Percentiles rank a stretch among this genome's conserved stretches.
phyloP scores from a whole-genome alignment of 2,329 filamentous ascomycete species.

The Botryotinia globosa region DNA sequence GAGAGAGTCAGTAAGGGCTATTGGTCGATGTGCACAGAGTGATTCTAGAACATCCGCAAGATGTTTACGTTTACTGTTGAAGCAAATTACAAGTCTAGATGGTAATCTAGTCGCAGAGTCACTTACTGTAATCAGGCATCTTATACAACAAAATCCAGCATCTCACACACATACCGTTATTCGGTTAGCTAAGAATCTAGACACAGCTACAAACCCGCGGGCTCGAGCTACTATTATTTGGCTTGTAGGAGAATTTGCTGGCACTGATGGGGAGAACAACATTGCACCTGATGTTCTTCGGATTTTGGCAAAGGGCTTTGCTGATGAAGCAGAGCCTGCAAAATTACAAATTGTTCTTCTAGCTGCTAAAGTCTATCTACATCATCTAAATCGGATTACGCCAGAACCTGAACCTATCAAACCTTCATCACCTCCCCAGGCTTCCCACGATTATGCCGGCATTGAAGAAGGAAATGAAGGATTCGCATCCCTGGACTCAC shows the following conservation, averaged over 20 bases:
- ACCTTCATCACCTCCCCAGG: slow-evolving; percentile 23
- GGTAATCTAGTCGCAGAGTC: slow-evolving; percentile 87
- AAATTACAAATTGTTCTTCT: slow-evolving; percentile 90
- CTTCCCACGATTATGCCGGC: slow-evolving; percentile 33
- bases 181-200: slow-evolving; percentile 84
- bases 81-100: slow-evolving; percentile 85
- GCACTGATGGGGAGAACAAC: slow-evolving; percentile 75
- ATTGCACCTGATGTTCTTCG: slow-evolving; percentile 90
- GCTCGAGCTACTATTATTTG: slow-evolving; percentile 94
- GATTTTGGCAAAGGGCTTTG: slow-evolving; percentile 81
- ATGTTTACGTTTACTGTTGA: slow-evolving; percentile 78
- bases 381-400: slow-evolving; percentile 70
- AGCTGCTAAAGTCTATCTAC: slow-evolving; percentile 94
- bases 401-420: slow-evolving; percentile 41
- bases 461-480: slow-evolving; percentile 31
- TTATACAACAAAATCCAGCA: slow-evolving; percentile 86
- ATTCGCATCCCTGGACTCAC: slow-evolving; percentile 30
- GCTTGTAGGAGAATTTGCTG: slow-evolving; percentile 93
- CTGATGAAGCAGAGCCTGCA: slow-evolving; percentile 77
- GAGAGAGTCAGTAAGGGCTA: slow-evolving; percentile 84
- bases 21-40: slow-evolving; percentile 86
- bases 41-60: slow-evolving; percentile 68
- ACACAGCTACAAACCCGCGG: slow-evolving; percentile 80
- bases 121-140: slow-evolving; percentile 87
- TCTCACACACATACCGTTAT: slow-evolving; percentile 84